These are phyloP conservation scores for Tricholoma saponaceum DNA, from an alignment of 768 basidiomycete genomes.

Conservation along the genomic window DNA sequence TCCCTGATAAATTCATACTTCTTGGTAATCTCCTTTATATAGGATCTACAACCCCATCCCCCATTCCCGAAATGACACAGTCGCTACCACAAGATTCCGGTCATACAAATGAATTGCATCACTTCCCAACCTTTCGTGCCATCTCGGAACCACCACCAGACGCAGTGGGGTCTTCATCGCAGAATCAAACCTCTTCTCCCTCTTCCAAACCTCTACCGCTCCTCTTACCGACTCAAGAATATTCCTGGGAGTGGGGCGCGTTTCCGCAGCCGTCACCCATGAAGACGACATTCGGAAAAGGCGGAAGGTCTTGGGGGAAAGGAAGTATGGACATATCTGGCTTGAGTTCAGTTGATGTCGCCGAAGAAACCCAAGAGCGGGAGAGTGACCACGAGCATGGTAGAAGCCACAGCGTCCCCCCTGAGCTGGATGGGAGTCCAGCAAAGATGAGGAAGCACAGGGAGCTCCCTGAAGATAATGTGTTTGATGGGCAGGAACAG, in stretches of 20 bases:
- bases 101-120: conserved; percentile 1
- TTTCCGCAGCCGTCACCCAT: conserved; percentile 80
- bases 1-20: neutral
- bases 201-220: conserved; percentile 10
- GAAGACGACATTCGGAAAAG: conserved; percentile 46
- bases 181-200: conserved; percentile 4
- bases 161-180: conserved; percentile 8
- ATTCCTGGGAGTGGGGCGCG: conserved; percentile 93
- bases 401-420: conserved; percentile 57
- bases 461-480: conserved; percentile 22
- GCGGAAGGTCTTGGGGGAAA: conserved; percentile 31
- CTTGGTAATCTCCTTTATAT: neutral
- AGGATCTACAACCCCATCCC: conserved; percentile 22
- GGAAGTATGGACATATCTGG: conserved; percentile 8
- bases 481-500: conserved; percentile 4
- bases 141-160: conserved; percentile 64
- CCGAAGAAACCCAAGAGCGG: conserved; percentile 23
- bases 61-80: conserved; percentile 7
- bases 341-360: conserved; percentile 12
- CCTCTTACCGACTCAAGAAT: conserved; percentile 48
- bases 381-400: conserved; percentile 26
- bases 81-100: neutral
- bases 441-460: conserved; percentile 22
- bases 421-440: conserved; percentile 44
- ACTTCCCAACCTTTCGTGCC: conserved; percentile 37